Percentiles rank a stretch among this genome's conserved stretches.
Evolutionary conservation across 1,284 basidiomycete genomes (phyloP).

Genomic region (Trichosporon coremiiforme): DNA sequence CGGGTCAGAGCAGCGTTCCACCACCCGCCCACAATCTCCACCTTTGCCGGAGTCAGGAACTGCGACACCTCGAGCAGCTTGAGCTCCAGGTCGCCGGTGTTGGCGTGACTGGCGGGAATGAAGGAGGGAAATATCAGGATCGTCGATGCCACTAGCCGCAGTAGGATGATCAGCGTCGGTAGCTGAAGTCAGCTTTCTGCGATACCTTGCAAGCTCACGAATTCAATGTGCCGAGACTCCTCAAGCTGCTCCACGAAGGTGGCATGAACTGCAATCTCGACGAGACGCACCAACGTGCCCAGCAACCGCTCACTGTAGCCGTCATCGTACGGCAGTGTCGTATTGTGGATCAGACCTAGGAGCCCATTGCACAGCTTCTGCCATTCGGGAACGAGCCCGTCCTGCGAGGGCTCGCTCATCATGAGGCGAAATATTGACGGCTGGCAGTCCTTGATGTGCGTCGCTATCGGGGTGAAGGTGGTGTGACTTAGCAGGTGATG

Average conservation of each 20-base stretch:
- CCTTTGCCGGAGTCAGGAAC: conserved; percentile 11
- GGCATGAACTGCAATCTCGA: neutral
- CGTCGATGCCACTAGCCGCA: conserved; percentile 30
- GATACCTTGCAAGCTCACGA: neutral
- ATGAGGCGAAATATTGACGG: conserved; percentile 44
- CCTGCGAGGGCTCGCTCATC: conserved; percentile 9
- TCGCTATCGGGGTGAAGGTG: conserved; percentile 33
- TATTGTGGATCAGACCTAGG: conserved; percentile 1
- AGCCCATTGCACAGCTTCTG: conserved; percentile 7
- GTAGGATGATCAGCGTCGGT: conserved; percentile 26
- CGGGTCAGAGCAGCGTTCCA: neutral
- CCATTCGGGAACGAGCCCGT: conserved; percentile 6
- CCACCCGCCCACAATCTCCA: neutral
- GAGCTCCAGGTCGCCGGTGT: neutral
- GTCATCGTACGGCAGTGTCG: conserved; percentile 2
- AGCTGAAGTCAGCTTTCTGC: conserved; percentile 9
- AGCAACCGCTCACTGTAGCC: conserved; percentile 5
- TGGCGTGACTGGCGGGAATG: neutral
- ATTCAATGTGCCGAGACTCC: neutral
- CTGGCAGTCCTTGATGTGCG: conserved; percentile 21
- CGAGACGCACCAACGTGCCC: neutral
- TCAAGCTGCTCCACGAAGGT: conserved; percentile 19
- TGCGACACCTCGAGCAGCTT: conserved; percentile 8
- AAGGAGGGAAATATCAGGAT: conserved; percentile 35
- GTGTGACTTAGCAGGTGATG: conserved; percentile 45